phyloP scores from a whole-genome alignment of 768 basidiomycete species.

The Mycena indigotica region DNA sequence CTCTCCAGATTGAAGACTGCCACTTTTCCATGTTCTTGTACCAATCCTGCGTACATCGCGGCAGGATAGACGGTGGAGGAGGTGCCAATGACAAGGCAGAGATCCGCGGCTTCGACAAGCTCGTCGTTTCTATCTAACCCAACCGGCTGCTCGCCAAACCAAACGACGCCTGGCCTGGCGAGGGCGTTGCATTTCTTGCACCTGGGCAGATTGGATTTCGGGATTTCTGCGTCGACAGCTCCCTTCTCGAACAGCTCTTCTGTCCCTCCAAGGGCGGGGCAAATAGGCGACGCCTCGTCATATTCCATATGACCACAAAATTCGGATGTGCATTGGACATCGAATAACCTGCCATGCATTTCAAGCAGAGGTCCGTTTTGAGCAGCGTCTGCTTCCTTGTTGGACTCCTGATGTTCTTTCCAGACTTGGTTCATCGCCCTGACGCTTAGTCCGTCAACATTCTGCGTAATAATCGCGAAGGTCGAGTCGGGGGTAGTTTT shows the following conservation, averaged over 20 bases:
- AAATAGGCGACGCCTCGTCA: slow-evolving; percentile 47
- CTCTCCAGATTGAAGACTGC: slow-evolving; percentile 44
- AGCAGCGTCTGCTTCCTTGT: slow-evolving; percentile 9
- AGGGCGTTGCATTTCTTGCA: slow-evolving; percentile 47
- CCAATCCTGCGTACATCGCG: slow-evolving; percentile 35
- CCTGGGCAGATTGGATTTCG: slow-evolving; percentile 41
- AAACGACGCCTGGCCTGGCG: slow-evolving; percentile 56
- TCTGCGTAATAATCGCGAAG: slow-evolving; percentile 61
- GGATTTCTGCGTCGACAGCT: slow-evolving; percentile 41
- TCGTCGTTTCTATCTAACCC: slow-evolving; percentile 42
- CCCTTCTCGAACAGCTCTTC: slow-evolving; percentile 40
- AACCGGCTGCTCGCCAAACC: slow-evolving; percentile 55
- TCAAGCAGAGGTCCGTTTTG: slow-evolving; percentile 44
- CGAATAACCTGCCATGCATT: slow-evolving; percentile 65
- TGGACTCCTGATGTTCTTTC: slow-evolving; percentile 13
- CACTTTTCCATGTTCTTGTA: slow-evolving; percentile 36
- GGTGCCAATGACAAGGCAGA: slow-evolving; percentile 58
- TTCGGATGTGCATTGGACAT: slow-evolving; percentile 49
- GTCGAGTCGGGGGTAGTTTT: slow-evolving; percentile 43
- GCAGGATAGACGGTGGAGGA: slow-evolving; percentile 53
- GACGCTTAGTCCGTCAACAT: slow-evolving; percentile 58
- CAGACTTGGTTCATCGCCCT: slow-evolving; percentile 38
- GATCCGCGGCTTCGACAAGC: slow-evolving; percentile 47
- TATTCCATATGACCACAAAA: slow-evolving; percentile 43
- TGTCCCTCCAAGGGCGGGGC: slow-evolving; percentile 45